phyloP scores from a whole-genome alignment of 2,329 filamentous ascomycete genomes.

The Fusarium sp. region DNA sequence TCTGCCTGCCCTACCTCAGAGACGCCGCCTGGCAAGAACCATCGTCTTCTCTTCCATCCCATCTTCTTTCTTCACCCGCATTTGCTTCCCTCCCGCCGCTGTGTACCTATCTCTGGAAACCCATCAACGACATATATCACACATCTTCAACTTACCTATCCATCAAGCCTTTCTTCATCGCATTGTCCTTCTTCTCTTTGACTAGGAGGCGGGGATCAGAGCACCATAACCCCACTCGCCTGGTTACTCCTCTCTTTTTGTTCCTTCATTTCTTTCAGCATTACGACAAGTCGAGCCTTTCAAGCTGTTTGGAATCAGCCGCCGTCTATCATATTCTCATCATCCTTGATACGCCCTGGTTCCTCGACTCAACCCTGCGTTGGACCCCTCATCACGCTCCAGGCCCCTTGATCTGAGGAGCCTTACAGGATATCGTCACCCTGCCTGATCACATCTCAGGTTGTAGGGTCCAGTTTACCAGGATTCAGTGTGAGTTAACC shows the following conservation, averaged over 20 bases:
- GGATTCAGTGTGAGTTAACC: slow-evolving; percentile 34
- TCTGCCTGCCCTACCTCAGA: slow-evolving; percentile 15
- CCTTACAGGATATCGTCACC: slow-evolving; percentile 22
- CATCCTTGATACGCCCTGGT: not conserved
- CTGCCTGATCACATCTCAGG: slow-evolving; percentile 29
- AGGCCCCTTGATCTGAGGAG: slow-evolving; percentile 16
- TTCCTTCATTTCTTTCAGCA: slow-evolving; percentile 29
- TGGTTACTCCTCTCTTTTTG: slow-evolving; percentile 27
- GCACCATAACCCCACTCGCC: slow-evolving; percentile 36
- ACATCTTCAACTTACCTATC: slow-evolving; percentile 3
- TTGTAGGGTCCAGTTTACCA: slow-evolving; percentile 20
- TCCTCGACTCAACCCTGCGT: slow-evolving; percentile 10
- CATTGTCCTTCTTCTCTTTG: slow-evolving; percentile 12
- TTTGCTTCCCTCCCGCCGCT: slow-evolving; percentile 7
- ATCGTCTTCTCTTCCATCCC: slow-evolving; percentile 13
- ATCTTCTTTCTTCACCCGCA: slow-evolving; percentile 6
- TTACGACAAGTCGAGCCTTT: slow-evolving; percentile 10
- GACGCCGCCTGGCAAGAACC: slow-evolving; percentile 13
- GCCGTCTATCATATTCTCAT: not conserved
- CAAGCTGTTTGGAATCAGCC: slow-evolving; percentile 8
- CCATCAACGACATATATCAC: slow-evolving; percentile 4
- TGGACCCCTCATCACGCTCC: not conserved
- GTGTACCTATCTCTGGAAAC: not conserved
- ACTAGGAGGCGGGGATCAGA: slow-evolving; percentile 37
- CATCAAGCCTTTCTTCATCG: not conserved